Evolutionary conservation across 495 filamentous ascomycete genomes (phyloP).

Genomic region (Cryomyces antarcticus): DNA sequence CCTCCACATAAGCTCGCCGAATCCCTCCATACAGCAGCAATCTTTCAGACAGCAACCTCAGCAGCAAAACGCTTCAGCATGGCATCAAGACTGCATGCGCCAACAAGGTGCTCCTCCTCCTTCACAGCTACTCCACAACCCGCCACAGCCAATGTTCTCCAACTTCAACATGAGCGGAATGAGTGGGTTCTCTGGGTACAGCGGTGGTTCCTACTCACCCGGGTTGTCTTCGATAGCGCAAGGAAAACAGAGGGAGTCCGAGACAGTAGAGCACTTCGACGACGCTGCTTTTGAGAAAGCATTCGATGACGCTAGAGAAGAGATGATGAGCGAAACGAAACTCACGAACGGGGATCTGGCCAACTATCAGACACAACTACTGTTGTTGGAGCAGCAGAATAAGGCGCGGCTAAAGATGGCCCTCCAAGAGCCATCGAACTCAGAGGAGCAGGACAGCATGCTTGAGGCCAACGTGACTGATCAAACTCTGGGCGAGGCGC

Average conservation of each 20-base stretch:
- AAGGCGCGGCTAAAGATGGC: no score
- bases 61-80: slow-evolving; percentile 9
- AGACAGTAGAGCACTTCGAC: slow-evolving; percentile 22
- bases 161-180: no score
- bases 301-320: slow-evolving; percentile 26
- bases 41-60: neutral
- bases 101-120: slow-evolving; percentile 3
- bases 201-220: neutral
- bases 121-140: neutral
- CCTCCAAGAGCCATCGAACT: no score
- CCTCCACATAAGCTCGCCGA: slow-evolving; percentile 11
- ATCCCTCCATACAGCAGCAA: slow-evolving; percentile 1
- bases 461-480: no score
- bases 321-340: slow-evolving; percentile 4
- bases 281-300: slow-evolving; percentile 44
- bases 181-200: slow-evolving; percentile 1
- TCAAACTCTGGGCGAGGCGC: neutral
- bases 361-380: neutral
- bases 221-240: slow-evolving; percentile 3
- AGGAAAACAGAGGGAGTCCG: slow-evolving; percentile 8
- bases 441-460: no score
- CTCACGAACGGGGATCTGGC: neutral
- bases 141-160: neutral
- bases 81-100: slow-evolving; percentile 16
- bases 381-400: neutral